phyloP scores from a whole-genome alignment of 495 filamentous ascomycete species.

The Collariella sp. region DNA sequence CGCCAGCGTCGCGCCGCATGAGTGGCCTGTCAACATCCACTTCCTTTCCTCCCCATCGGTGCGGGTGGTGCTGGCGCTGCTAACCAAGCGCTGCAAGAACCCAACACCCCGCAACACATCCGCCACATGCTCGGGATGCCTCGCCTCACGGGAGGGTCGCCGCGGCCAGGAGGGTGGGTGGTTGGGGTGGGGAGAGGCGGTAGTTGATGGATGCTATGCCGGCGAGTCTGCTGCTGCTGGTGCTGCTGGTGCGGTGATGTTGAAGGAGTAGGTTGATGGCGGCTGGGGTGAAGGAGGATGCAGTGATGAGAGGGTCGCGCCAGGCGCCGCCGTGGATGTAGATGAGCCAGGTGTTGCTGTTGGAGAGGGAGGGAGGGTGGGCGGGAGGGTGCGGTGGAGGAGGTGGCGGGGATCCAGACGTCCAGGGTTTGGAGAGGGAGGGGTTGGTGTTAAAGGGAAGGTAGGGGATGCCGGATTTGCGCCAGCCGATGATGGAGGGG shows the following conservation, averaged over 20 bases:
- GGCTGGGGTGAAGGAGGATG: constrained; percentile 31
- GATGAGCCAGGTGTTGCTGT: constrained; percentile 32
- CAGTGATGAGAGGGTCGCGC: constrained; percentile 60
- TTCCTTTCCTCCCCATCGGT: not conserved
- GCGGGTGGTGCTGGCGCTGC: constrained; percentile 6
- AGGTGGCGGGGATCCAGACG: constrained; percentile 14
- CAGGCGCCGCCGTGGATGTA: constrained; percentile 89
- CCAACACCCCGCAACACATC: constrained; percentile 58
- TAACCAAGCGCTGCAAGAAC: constrained; percentile 46
- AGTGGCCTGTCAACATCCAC: constrained; percentile 64
- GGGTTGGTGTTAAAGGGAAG: not conserved
- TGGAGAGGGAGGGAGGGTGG: constrained; percentile 2
- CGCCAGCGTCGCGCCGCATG: constrained; percentile 63
- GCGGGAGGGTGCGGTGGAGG: not conserved
- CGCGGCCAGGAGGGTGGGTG: constrained; percentile 25
- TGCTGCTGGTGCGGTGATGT: not conserved
- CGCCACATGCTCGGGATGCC: constrained; percentile 64
- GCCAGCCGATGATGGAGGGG: constrained; percentile 12
- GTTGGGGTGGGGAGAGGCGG: constrained; percentile 61
- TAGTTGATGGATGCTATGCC: constrained; percentile 71
- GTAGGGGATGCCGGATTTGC: constrained; percentile 15
- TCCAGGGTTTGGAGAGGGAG: constrained; percentile 20
- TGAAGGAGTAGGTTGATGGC: constrained; percentile 12
- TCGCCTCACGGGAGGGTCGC: constrained; percentile 31
- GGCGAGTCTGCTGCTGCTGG: constrained; percentile 30